Conservation (phyloP, 2,329 filamentous ascomycete species). For the Cordyceps fumosorosea region DNA sequence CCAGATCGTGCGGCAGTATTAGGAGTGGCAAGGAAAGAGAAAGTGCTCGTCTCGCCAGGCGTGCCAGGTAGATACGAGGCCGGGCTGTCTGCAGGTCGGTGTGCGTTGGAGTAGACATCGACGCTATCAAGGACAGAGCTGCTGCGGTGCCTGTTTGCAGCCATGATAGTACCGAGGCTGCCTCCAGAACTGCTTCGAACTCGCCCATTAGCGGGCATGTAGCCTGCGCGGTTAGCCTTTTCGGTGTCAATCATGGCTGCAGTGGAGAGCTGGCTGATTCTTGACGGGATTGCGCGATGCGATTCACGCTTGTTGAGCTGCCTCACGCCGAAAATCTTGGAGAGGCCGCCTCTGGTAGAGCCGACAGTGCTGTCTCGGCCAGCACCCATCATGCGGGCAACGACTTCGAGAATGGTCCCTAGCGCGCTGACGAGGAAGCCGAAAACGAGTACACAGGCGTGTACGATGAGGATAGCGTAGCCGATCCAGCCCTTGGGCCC, state of each 20-base stretch:
- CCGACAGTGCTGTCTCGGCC: slow-evolving; percentile 67
- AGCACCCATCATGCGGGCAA: slow-evolving; percentile 73
- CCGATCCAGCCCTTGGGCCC: slow-evolving; percentile 89
- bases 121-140: slow-evolving; percentile 49
- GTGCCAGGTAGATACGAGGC: slow-evolving; percentile 69
- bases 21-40: slow-evolving; percentile 62
- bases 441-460: slow-evolving; percentile 77
- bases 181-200: slow-evolving; percentile 56
- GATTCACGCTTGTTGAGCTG: slow-evolving; percentile 71
- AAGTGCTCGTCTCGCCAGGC: slow-evolving; percentile 61
- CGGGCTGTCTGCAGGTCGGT: slow-evolving; percentile 48
- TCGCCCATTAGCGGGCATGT: slow-evolving; percentile 44
- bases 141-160: slow-evolving; percentile 40
- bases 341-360: slow-evolving; percentile 72
- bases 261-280: slow-evolving; percentile 77
- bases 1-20: slow-evolving; percentile 33
- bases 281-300: slow-evolving; percentile 56
- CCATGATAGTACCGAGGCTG: slow-evolving; percentile 46
- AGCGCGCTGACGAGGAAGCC: slow-evolving; percentile 90
- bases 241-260: slow-evolving; percentile 71
- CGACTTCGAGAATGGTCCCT: slow-evolving; percentile 84
- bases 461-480: slow-evolving; percentile 81
- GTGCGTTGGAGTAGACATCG: slow-evolving; percentile 37
- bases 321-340: slow-evolving; percentile 86
- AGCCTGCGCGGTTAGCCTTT: slow-evolving; percentile 56